Conservation (phyloP, 345 rosid genomes). For the Moricandia arvensis region DNA sequence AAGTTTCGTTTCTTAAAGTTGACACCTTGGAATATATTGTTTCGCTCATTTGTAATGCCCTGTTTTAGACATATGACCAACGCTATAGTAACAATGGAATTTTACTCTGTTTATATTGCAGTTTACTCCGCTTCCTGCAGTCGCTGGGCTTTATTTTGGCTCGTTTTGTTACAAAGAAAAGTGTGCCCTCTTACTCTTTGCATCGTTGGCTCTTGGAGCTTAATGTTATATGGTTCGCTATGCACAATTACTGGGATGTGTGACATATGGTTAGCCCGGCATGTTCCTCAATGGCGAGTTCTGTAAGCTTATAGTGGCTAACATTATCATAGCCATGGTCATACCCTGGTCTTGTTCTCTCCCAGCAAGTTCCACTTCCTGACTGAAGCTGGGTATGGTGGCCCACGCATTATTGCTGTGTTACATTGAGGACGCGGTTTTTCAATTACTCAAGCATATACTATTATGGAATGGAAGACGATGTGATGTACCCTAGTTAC, state of each 20-base stretch:
- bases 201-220: slow-evolving; percentile 88
- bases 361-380: slow-evolving; percentile 74
- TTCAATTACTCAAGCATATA: slow-evolving; percentile 85
- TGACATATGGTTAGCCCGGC: slow-evolving; percentile 99
- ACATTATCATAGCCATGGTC: slow-evolving; percentile 76
- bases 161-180: slow-evolving; percentile 86
- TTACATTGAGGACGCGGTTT: slow-evolving; percentile 82
- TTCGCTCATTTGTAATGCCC: not conserved
- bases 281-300: slow-evolving; percentile 94
- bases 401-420: slow-evolving; percentile 76
- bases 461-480: slow-evolving; percentile 89
- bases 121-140: slow-evolving; percentile 86
- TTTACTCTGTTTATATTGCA: slow-evolving; percentile 42
- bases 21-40: slow-evolving; percentile 2
- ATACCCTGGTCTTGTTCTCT: slow-evolving; percentile 95
- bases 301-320: slow-evolving; percentile 83
- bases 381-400: slow-evolving; percentile 78
- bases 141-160: slow-evolving; percentile 95
- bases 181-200: slow-evolving; percentile 87
- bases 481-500: slow-evolving; percentile 98
- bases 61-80: slow-evolving; percentile 3
- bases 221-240: slow-evolving; percentile 87
- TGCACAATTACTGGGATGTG: slow-evolving; percentile 97
- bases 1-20: not conserved
- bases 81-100: slow-evolving; percentile 4